Percentiles rank a stretch among this genome's conserved stretches.
phyloP scores from a whole-genome alignment of 2,329 filamentous ascomycete genomes.

The Fusarium devonianum region DNA sequence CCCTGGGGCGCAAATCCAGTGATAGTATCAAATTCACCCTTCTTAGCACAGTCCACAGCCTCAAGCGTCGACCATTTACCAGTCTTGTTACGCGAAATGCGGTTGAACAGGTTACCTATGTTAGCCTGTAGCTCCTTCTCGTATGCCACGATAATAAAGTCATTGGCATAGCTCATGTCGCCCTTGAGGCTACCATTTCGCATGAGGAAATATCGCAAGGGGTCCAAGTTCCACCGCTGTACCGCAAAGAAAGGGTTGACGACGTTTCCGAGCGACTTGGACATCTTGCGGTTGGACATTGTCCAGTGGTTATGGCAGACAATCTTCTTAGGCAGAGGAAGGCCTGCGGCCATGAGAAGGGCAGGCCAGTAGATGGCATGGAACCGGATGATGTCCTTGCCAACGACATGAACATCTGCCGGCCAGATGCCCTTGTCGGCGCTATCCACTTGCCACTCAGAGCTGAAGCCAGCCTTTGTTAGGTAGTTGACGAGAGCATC shows the following conservation, averaged over 20 bases:
- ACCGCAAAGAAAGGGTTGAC: conserved; percentile 94
- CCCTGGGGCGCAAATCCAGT: neutral
- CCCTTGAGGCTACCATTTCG: conserved; percentile 77
- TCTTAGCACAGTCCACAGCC: conserved; percentile 54
- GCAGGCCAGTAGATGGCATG: conserved; percentile 99
- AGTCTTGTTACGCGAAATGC: conserved; percentile 71
- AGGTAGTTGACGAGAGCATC: conserved; percentile 95
- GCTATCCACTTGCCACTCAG: conserved; percentile 67
- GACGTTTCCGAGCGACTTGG: conserved; percentile 92
- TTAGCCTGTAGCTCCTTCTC: conserved; percentile 79
- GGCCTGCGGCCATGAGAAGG: conserved; percentile 84
- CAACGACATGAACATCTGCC: conserved; percentile 88
- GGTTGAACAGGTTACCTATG: conserved; percentile 80
- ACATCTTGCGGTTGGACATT: conserved; percentile 91
- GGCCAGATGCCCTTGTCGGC: conserved; percentile 79
- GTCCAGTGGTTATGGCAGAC: conserved; percentile 96
- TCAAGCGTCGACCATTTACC: conserved; percentile 68
- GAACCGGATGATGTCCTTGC: conserved; percentile 96
- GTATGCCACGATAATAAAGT: conserved; percentile 76
- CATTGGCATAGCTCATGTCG: conserved; percentile 87
- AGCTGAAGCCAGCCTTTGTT: conserved; percentile 79
- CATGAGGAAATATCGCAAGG: conserved; percentile 88
- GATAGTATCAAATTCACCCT: conserved; percentile 37
- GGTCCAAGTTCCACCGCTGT: conserved; percentile 85
- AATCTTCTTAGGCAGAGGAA: conserved; percentile 80